phyloP scores from a whole-genome alignment of 345 rosid genomes.

The Lumnitzera littorea region DNA sequence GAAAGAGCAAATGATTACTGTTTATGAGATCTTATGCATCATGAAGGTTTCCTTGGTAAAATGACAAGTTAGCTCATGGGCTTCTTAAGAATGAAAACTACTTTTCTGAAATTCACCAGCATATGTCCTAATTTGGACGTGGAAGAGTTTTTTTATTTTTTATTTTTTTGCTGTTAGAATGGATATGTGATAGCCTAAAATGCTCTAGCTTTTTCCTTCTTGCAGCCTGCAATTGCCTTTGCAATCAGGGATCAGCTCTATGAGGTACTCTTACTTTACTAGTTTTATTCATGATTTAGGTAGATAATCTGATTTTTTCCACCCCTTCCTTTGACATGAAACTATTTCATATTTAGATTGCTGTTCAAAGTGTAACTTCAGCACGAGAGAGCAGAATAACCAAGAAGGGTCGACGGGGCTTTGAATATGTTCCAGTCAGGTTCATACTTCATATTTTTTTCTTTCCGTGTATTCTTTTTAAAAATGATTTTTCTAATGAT shows the following conservation, averaged over 20 bases:
- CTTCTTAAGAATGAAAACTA: too few relatives aligned
- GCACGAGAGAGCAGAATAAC: conserved; percentile 78
- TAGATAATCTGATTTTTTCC: neutral
- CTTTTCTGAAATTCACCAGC: too few relatives aligned
- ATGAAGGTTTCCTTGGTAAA: neutral
- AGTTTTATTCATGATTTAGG: conserved; percentile 7
- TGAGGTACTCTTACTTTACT: conserved; percentile 43
- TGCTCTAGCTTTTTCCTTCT: conserved; percentile 5
- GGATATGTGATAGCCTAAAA: neutral
- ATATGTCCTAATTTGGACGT: too few relatives aligned
- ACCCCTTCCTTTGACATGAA: neutral
- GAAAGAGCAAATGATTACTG: too few relatives aligned
- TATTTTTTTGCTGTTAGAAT: too few relatives aligned
- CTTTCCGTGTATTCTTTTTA: too few relatives aligned
- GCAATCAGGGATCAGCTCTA: conserved; percentile 94
- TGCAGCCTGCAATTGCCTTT: conserved; percentile 93
- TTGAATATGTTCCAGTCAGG: conserved; percentile 68
- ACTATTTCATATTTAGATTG: conserved; percentile 40
- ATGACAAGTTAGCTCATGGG: too few relatives aligned
- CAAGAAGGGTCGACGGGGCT: conserved; percentile 82
- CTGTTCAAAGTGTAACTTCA: conserved; percentile 77
- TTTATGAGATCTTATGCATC: too few relatives aligned
- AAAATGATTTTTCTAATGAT: too few relatives aligned
- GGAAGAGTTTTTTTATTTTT: too few relatives aligned
- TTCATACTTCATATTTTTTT: conserved; percentile 11